These are phyloP conservation scores for Ophiostoma himal-ulmi DNA, from an alignment of 2,329 filamentous ascomycete genomes.

Conservation along the genomic window DNA sequence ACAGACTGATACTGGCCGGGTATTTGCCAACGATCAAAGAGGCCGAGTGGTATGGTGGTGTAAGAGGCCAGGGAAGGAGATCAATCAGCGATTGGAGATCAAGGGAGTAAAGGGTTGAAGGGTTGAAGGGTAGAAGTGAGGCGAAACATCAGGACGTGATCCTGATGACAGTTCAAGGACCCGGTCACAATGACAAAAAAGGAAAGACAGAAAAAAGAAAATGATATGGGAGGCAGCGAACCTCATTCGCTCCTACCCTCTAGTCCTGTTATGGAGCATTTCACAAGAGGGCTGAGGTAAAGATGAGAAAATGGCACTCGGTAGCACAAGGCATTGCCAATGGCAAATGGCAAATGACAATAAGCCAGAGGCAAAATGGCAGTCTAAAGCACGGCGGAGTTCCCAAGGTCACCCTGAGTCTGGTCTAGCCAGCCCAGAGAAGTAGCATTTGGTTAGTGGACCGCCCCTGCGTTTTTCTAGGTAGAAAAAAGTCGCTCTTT, in stretches of 20 bases:
- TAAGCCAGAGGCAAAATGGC: not conserved
- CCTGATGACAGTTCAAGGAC: not conserved
- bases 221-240: not conserved
- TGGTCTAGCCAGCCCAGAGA: not conserved
- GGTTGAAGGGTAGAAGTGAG: not conserved
- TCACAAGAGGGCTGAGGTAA: not conserved
- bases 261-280: not conserved
- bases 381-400: not conserved
- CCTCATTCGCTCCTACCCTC: not conserved
- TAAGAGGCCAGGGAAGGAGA: not conserved
- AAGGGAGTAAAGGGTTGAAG: not conserved
- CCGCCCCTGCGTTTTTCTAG: constrained; percentile 5
- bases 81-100: not conserved
- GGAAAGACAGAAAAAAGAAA: not conserved
- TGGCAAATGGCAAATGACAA: not conserved
- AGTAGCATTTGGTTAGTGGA: not conserved
- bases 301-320: constrained; percentile 5
- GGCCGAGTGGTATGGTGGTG: not conserved
- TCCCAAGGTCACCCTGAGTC: not conserved
- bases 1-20: not conserved
- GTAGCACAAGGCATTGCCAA: not conserved
- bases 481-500: not conserved
- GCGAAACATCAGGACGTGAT: not conserved
- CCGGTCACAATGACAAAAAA: not conserved
- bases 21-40: constrained; percentile 1